These are phyloP conservation scores for Nepenthes alata DNA, from an alignment of 179 eudicot species.

Conservation along the genomic window DNA sequence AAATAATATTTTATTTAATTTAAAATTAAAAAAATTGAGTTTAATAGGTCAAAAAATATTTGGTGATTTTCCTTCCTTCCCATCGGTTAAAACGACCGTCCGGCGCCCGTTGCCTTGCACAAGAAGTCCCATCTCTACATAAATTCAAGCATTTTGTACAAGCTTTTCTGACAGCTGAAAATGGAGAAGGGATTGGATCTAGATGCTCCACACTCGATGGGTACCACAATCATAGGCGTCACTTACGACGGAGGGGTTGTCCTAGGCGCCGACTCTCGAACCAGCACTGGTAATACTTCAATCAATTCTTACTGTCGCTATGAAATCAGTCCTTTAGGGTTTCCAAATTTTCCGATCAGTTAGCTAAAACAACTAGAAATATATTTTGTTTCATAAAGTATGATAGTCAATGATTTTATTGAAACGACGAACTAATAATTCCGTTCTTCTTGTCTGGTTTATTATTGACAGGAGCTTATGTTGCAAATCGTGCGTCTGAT, in stretches of 20 bases:
- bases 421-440: not conserved
- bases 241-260: slow-evolving; percentile 89
- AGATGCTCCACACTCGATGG: slow-evolving; percentile 60
- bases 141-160: too few species aligned
- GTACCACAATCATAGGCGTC: slow-evolving; percentile 95
- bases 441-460: not conserved
- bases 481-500: slow-evolving; percentile 97
- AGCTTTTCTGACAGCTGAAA: not conserved
- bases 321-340: slow-evolving; percentile 4
- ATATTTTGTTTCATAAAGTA: not conserved
- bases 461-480: slow-evolving; percentile 54
- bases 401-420: not conserved
- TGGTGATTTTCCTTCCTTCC: too few species aligned
- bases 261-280: slow-evolving; percentile 96
- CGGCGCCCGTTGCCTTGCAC: too few species aligned
- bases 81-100: too few species aligned
- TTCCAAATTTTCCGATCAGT: not conserved
- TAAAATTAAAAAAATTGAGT: too few species aligned
- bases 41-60: too few species aligned
- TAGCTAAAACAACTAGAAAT: too few species aligned
- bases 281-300: slow-evolving; percentile 66
- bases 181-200: slow-evolving; percentile 19
- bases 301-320: not conserved
- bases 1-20: too few species aligned
- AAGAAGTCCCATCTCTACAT: too few species aligned